A percentile compares a stretch with the other conserved stretches of the same genome.
phyloP scores from a whole-genome alignment of 495 filamentous ascomycete species.

The Aspergillus taichungensis region DNA sequence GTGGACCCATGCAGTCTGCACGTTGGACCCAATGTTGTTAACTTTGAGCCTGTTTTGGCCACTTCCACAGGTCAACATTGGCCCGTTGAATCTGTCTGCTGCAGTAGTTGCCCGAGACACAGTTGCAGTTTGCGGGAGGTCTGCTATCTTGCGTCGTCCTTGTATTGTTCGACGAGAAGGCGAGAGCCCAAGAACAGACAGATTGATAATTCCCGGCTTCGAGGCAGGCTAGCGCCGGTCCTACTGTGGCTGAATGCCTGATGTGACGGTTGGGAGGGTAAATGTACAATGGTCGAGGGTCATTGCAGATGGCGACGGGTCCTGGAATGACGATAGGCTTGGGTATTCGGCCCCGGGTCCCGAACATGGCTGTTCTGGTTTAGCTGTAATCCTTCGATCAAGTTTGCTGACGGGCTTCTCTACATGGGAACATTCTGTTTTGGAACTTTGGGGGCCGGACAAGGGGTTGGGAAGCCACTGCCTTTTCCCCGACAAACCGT shows the following conservation, averaged over 20 bases:
- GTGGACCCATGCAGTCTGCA: conserved; percentile 16
- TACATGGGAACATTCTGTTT: too few relatives aligned
- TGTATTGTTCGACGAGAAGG: conserved; percentile 9
- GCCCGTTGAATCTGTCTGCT: conserved; percentile 13
- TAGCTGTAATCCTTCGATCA: too few relatives aligned
- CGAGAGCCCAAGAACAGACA: conserved; percentile 1
- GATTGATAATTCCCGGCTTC: conserved; percentile 13
- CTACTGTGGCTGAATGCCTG: conserved; percentile 6
- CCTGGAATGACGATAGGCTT: too few relatives aligned
- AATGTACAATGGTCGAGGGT: not conserved
- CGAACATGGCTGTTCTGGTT: too few relatives aligned
- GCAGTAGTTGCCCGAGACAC: conserved; percentile 14
- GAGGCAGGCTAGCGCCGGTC: conserved; percentile 8
- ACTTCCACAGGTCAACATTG: conserved; percentile 5
- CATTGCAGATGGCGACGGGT: not conserved
- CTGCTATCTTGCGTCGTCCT: conserved; percentile 22
- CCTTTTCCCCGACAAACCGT: conserved; percentile 3
- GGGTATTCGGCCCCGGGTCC: too few relatives aligned
- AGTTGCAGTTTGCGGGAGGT: conserved; percentile 14
- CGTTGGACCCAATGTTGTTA: conserved; percentile 16
- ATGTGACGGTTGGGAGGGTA: not conserved
- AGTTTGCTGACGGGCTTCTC: too few relatives aligned
- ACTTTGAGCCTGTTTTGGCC: conserved; percentile 11
- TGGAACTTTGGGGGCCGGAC: too few relatives aligned
- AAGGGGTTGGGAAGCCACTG: not conserved